phyloP scores from a whole-genome alignment of 345 rosid species.

The Brassica incana region DNA sequence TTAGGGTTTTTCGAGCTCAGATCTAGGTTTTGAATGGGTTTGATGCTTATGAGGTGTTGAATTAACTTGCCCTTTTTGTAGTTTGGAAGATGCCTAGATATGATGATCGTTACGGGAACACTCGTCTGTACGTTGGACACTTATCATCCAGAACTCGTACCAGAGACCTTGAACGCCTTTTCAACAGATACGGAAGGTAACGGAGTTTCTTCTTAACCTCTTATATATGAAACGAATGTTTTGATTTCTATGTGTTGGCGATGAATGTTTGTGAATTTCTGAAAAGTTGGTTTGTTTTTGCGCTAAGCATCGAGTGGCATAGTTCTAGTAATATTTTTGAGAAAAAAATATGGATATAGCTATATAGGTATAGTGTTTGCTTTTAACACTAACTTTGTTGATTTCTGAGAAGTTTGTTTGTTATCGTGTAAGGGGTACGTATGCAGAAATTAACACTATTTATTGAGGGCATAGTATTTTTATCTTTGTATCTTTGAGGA shows the following conservation, averaged over 20 bases:
- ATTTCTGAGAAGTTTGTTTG: background rate
- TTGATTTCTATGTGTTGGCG: background rate
- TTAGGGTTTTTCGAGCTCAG: background rate
- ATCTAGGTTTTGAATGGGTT: background rate
- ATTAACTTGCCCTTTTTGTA: background rate
- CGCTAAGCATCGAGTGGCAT: too few relatives aligned
- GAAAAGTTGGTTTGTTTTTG: too few relatives aligned
- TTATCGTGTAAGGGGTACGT: background rate
- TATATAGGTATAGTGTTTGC: background rate
- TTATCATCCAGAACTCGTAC: constrained; percentile 56
- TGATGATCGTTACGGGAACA: constrained; percentile 51
- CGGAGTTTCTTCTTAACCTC: background rate
- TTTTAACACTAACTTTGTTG: background rate
- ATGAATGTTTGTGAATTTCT: background rate
- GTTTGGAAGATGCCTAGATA: constrained; percentile 55
- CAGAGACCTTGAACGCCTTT: constrained; percentile 58
- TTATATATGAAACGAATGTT: background rate
- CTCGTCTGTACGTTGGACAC: constrained; percentile 61
- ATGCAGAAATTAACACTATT: background rate
- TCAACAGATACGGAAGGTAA: constrained; percentile 67
- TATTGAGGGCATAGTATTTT: background rate
- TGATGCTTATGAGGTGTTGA: background rate
- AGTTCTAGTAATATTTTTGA: too few relatives aligned
- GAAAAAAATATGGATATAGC: background rate
- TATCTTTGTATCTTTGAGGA: background rate